These are phyloP conservation scores for Micractinium sp. DNA, from an alignment of 139 green algal genomes.

Conservation along the genomic window DNA sequence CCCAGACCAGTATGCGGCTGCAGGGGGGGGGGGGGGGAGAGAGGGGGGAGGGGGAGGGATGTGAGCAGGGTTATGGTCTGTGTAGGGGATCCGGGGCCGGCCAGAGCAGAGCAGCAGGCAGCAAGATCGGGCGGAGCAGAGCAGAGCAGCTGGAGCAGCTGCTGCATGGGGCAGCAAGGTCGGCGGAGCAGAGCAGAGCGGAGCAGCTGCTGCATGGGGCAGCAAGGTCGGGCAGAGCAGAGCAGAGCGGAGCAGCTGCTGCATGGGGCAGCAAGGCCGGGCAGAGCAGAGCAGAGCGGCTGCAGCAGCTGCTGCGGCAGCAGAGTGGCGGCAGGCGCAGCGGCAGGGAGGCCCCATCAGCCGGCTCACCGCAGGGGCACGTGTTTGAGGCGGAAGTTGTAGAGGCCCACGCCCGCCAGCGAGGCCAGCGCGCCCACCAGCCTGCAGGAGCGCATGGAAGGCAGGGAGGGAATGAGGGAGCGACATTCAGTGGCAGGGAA, in stretches of 20 bases:
- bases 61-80: not conserved
- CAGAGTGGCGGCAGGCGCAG: not conserved
- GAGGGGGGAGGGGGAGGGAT: not conserved
- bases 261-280: too few relatives aligned
- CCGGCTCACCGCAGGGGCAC: constrained; percentile 57
- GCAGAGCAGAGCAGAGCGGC: too few relatives aligned
- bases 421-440: constrained; percentile 81
- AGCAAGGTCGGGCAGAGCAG: not conserved
- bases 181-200: too few relatives aligned
- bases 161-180: too few relatives aligned
- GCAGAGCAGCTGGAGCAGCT: not conserved
- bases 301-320: not conserved
- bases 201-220: too few relatives aligned
- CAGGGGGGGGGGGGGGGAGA: not conserved
- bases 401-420: constrained; percentile 79
- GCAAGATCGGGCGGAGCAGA: not conserved
- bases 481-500: too few relatives aligned
- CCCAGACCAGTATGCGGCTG: constrained; percentile 73
- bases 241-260: not conserved
- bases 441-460: not conserved
- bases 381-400: constrained; percentile 78
- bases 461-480: not conserved
- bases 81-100: not conserved
- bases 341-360: not conserved
- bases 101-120: not conserved